Base-by-base conservation (phyloP, 2,329 filamentous ascomycete species). In the Talaromyces albobiverticillius region DNA sequence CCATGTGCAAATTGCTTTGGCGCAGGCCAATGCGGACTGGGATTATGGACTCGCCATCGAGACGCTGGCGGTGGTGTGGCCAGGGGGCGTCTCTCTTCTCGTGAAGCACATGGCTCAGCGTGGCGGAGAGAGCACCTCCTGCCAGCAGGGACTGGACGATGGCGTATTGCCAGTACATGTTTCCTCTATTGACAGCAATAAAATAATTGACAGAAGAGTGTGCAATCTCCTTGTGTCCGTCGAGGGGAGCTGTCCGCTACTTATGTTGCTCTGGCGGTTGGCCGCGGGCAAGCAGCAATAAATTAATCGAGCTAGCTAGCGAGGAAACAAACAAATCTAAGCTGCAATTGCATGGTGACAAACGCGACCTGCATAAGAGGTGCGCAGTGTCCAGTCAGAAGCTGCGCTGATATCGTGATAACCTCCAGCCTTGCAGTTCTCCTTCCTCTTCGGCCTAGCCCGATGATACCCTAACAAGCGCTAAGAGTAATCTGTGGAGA, bases 91-190 rank as follows among this genome's bases (percentile, higher is more conserved):
- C 45, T 46, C 51, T n/a, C 36, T 53, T 53, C 18, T 53, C 51
- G 18, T 53, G 51, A 34, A 53, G 51, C 9, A 53, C 34, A 42
- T 47, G 42, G 51, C 51, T 53, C 34, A 53, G 38, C 2, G 51
- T 47, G 20, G 51, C 51, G 6, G 51, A 43, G 20, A 47, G 10
- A 16, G 42, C 42, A 8, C 34, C 36, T 4, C 51, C 51, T 3
- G 43, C 31, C 18, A 47, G 16, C 34, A 53, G 32, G 11, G 51
- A 47, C 16, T 47, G 36, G 13, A 53, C 34, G 6, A 53, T 32
- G 29, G 38, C 14, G 16, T 53, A 40, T 23, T 47, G 32, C 51
- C 45, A 53, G 23, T 40, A 22, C 51, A 53, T 53, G 22, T 10
- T 31, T 29, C 16, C 16, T 22, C 18, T 42, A 7, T 42, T n/a